phyloP scores from a whole-genome alignment of 371 early-diverging fungal genomes.

The Fennellomyces sp. region DNA sequence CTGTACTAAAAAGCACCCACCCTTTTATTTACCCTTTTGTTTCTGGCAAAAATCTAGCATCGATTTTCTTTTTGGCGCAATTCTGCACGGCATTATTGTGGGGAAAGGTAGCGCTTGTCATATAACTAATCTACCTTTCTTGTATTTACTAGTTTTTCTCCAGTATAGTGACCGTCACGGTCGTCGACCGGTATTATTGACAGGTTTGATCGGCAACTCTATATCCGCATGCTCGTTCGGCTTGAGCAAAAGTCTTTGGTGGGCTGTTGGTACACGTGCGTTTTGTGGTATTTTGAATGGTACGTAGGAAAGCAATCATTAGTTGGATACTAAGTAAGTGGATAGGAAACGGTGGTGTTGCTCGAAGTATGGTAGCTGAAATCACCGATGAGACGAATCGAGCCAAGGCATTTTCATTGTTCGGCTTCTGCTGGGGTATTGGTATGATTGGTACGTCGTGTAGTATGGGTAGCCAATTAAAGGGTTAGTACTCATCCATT shows the following conservation, averaged over 20 bases:
- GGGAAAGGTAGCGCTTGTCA: too few relatives aligned
- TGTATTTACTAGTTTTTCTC: too few relatives aligned
- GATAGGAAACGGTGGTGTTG: slow-evolving; percentile 80
- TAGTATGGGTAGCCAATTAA: background rate
- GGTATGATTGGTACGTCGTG: slow-evolving; percentile 57
- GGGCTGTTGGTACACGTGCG: slow-evolving; percentile 73
- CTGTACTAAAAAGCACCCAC: background rate
- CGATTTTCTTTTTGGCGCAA: slow-evolving; percentile 58
- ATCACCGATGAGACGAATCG: slow-evolving; percentile 84
- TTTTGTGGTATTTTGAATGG: slow-evolving; percentile 82
- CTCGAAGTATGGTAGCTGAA: slow-evolving; percentile 85
- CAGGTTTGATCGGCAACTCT: slow-evolving; percentile 77
- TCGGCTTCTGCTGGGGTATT: slow-evolving; percentile 72
- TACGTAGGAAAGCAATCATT: slow-evolving; percentile 1
- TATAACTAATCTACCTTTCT: too few relatives aligned
- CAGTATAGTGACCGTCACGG: slow-evolving; percentile 71
- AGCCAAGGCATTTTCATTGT: slow-evolving; percentile 67
- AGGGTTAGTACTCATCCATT: background rate
- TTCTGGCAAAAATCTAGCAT: slow-evolving; percentile 36
- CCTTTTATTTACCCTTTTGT: too few relatives aligned
- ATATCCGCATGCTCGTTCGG: slow-evolving; percentile 78
- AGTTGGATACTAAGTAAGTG: background rate
- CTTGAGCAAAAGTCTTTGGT: slow-evolving; percentile 60
- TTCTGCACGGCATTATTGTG: slow-evolving; percentile 59
- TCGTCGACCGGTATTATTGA: slow-evolving; percentile 78